These are phyloP conservation scores for Zanthoxylum bungeanum DNA, from an alignment of 345 rosid species.

Conservation along the genomic window DNA sequence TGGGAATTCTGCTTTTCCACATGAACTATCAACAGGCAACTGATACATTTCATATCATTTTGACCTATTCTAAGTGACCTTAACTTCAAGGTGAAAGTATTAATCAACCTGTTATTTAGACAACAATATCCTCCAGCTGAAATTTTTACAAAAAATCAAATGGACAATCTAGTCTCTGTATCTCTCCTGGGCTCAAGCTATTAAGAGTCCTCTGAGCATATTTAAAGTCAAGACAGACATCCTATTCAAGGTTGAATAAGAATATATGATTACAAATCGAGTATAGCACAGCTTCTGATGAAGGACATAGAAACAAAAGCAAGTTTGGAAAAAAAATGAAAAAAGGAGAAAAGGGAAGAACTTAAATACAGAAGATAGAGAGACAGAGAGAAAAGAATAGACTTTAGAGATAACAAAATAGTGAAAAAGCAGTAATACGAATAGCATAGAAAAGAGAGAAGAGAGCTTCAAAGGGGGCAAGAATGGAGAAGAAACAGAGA, in stretches of 20 bases:
- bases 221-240: neutral
- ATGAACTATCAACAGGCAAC: neutral
- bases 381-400: too few species aligned
- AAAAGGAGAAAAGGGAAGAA: too few species aligned
- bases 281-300: too few species aligned
- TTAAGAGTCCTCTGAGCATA: neutral
- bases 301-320: too few species aligned
- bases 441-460: too few species aligned
- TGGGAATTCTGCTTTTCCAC: neutral
- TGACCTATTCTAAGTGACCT: neutral
- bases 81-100: neutral
- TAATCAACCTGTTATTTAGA: neutral
- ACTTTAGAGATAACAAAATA: too few species aligned
- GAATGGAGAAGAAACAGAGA: too few species aligned
- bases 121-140: neutral
- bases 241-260: neutral
- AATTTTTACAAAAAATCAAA: neutral
- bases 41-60: neutral
- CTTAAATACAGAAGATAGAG: too few species aligned
- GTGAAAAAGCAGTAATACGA: too few species aligned
- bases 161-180: neutral
- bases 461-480: too few species aligned
- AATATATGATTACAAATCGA: too few species aligned
- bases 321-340: too few species aligned
- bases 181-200: neutral